Conservation (phyloP, 192 early-diverging fungal genomes). For the Chytriomyces confervae region DNA sequence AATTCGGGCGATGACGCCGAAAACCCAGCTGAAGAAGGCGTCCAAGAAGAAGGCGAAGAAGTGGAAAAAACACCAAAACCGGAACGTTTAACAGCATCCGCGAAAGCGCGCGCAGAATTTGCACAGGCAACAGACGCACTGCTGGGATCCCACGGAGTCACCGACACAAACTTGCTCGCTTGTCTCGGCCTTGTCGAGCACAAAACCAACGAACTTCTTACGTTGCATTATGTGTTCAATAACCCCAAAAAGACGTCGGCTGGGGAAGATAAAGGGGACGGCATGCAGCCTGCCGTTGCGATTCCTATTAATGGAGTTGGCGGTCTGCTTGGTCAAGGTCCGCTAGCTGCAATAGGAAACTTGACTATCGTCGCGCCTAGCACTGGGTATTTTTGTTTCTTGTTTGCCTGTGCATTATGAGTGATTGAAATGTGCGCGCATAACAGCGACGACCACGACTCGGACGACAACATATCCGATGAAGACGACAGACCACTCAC, state of each 20-base stretch:
- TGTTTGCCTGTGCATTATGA: too few relatives aligned
- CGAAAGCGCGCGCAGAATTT: conserved; percentile 39
- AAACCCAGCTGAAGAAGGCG: neutral
- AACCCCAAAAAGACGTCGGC: conserved; percentile 52
- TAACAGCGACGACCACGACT: conserved; percentile 60
- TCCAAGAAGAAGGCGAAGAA: conserved; percentile 11
- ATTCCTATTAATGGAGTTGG: conserved; percentile 43
- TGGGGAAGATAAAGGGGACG: conserved; percentile 37
- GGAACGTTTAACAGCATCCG: conserved; percentile 10
- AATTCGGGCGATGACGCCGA: neutral
- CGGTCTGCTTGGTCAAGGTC: conserved; percentile 60
- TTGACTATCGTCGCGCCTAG: conserved; percentile 57
- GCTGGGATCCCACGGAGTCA: conserved; percentile 44
- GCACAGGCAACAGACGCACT: conserved; percentile 33
- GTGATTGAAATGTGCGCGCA: too few relatives aligned
- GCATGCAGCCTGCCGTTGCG: conserved; percentile 35
- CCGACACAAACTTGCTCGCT: conserved; percentile 55
- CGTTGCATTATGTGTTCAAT: conserved; percentile 57
- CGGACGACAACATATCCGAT: conserved; percentile 55
- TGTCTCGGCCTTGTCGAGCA: conserved; percentile 59
- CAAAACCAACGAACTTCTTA: conserved; percentile 61
- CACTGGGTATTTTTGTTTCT: conserved; percentile 52
- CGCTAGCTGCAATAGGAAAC: conserved; percentile 50
- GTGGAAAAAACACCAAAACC: neutral
- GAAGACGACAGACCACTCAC: conserved; percentile 65